phyloP scores from a whole-genome alignment of 2,329 filamentous ascomycete genomes.

The Paecilomyces dactylethromorphus region DNA sequence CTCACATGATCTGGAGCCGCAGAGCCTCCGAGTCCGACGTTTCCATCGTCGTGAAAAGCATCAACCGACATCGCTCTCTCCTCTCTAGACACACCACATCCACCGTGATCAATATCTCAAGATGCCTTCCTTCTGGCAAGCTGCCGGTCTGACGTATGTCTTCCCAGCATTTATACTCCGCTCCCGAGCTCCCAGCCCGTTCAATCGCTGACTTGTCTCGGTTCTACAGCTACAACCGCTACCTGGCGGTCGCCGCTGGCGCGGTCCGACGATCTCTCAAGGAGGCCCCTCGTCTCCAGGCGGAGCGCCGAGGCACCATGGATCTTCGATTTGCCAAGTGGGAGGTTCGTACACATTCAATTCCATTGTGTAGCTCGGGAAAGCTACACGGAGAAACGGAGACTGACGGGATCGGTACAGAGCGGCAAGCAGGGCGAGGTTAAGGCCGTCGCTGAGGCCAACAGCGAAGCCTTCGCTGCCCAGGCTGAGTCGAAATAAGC shows the following conservation, averaged over 20 bases:
- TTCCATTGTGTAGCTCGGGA: not conserved
- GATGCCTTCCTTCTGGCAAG: slow-evolving; percentile 98
- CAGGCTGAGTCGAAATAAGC: slow-evolving; percentile 37
- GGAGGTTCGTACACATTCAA: slow-evolving; percentile 62
- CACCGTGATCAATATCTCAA: slow-evolving; percentile 40
- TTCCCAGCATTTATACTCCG: slow-evolving; percentile 4
- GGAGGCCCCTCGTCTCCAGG: slow-evolving; percentile 80
- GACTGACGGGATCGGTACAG: slow-evolving; percentile 47
- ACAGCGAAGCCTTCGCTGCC: slow-evolving; percentile 42
- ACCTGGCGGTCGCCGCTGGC: slow-evolving; percentile 90
- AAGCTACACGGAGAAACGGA: not conserved
- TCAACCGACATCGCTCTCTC: slow-evolving; percentile 1
- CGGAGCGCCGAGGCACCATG: slow-evolving; percentile 84
- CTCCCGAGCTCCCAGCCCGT: slow-evolving; percentile 1
- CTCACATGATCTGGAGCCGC: slow-evolving; percentile 3
- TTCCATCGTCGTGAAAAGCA: slow-evolving; percentile 2
- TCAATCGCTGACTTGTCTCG: slow-evolving; percentile 19
- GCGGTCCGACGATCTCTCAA: slow-evolving; percentile 95
- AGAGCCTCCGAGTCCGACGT: slow-evolving; percentile 2
- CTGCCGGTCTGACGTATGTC: slow-evolving; percentile 86
- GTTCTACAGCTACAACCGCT: slow-evolving; percentile 89
- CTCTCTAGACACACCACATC: slow-evolving; percentile 17
- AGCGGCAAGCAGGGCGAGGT: slow-evolving; percentile 91
- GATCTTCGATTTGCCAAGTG: slow-evolving; percentile 91
- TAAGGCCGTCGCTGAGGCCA: slow-evolving; percentile 61